Evolutionary conservation across 805 yeast genomes (phyloP).

Genomic region (Vanderwaltozyma tropicalis): DNA sequence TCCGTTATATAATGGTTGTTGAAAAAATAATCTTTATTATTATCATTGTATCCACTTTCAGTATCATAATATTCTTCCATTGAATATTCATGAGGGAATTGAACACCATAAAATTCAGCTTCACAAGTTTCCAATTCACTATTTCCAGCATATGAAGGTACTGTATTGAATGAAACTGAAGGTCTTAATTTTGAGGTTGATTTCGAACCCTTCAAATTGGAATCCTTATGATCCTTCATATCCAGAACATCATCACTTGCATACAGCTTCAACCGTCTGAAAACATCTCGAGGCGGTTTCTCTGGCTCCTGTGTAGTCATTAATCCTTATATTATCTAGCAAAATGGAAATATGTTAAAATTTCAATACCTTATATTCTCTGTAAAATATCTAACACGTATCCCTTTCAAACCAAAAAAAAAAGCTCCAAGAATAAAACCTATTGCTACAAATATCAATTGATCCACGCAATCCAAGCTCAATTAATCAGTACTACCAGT

Average conservation of each 20-base stretch:
- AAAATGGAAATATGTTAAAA: no score
- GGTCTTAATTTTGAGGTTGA: constrained; percentile 5
- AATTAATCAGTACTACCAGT: no score
- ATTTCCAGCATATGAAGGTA: constrained; percentile 19
- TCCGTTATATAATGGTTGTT: constrained; percentile 10
- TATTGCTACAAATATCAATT: no score
- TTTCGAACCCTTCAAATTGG: not conserved
- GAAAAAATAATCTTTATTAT: constrained; percentile 8
- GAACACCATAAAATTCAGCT: constrained; percentile 21
- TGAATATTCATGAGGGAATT: constrained; percentile 20
- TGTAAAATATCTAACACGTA: no score
- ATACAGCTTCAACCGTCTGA: not conserved
- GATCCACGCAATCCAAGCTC: no score
- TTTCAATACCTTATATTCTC: no score
- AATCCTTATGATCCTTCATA: not conserved
- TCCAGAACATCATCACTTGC: not conserved
- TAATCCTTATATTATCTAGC: no score
- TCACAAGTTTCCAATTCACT: constrained; percentile 11
- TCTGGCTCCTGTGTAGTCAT: no score
- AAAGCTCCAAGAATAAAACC: no score
- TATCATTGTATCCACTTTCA: constrained; percentile 15
- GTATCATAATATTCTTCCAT: constrained; percentile 28
- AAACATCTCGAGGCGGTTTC: not conserved
- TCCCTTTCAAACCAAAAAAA: no score
- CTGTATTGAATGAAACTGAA: constrained; percentile 28